A percentile compares a stretch with the other conserved stretches of the same genome.
These are phyloP conservation scores for Rhododendron kiyosumense DNA, from an alignment of 148 eudicot genomes.

Conservation along the genomic window DNA sequence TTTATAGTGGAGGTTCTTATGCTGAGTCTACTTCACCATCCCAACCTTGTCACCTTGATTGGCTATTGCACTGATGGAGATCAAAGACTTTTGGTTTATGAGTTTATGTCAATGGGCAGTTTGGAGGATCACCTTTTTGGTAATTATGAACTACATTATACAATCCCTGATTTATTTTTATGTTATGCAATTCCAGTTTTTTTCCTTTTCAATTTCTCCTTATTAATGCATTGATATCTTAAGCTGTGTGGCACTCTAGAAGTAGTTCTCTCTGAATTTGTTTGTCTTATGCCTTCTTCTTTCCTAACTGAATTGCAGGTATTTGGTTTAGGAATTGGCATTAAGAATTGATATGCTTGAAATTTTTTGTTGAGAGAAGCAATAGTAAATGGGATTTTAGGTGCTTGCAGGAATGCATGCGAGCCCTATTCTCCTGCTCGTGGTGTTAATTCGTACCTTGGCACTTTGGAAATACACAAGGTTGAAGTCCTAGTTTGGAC, in stretches of 20 bases:
- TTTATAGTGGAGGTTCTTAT: slow-evolving; percentile 85
- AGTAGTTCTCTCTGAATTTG: neutral
- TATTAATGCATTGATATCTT: neutral
- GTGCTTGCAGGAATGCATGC: neutral
- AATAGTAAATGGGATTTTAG: neutral
- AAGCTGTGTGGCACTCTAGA: neutral
- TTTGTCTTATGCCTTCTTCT: neutral
- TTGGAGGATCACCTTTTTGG: slow-evolving; percentile 82
- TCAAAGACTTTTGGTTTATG: slow-evolving; percentile 78
- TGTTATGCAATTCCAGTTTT: neutral
- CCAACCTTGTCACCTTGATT: slow-evolving; percentile 75
- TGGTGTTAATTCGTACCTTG: neutral
- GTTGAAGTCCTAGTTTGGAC: neutral
- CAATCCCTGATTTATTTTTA: neutral
- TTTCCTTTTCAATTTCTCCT: neutral
- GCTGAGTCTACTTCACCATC: slow-evolving; percentile 83
- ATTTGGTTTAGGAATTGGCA: neutral
- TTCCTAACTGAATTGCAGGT: neutral
- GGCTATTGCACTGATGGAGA: slow-evolving; percentile 87
- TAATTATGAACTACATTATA: slow-evolving; percentile 15
- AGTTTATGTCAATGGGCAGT: slow-evolving; percentile 87
- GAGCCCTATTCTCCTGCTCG: neutral
- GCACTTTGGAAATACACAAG: neutral
- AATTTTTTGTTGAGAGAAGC: neutral
- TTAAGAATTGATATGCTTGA: neutral